Conservation (phyloP, 805 yeast genomes). For the Yarrowia phangngaensis region DNA sequence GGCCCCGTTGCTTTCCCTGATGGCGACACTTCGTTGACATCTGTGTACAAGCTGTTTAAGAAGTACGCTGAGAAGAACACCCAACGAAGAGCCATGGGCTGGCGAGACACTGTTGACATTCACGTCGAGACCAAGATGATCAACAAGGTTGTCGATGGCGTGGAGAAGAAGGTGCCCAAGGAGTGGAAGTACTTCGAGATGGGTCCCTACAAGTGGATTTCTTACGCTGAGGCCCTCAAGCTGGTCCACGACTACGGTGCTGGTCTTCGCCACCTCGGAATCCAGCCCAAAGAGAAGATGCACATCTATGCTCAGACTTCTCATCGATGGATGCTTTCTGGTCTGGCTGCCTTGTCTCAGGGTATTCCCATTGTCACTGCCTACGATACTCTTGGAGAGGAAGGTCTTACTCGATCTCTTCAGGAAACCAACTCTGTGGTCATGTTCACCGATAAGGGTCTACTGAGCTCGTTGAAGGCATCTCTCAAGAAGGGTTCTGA, state of each 20-base stretch:
- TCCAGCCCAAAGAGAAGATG: slow-evolving; percentile 60
- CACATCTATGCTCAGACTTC: slow-evolving; percentile 89
- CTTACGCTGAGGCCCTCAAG: slow-evolving; percentile 54
- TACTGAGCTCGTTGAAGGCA: slow-evolving; percentile 60
- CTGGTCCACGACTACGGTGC: slow-evolving; percentile 57
- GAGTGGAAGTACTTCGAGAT: slow-evolving; percentile 84
- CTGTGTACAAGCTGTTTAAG: slow-evolving; percentile 63
- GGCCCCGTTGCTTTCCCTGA: slow-evolving; percentile 55
- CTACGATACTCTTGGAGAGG: slow-evolving; percentile 89
- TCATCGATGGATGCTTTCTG: slow-evolving; percentile 85
- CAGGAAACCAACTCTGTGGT: slow-evolving; percentile 75
- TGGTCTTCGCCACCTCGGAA: slow-evolving; percentile 72
- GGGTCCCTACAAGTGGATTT: slow-evolving; percentile 63
- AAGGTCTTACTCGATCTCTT: slow-evolving; percentile 74
- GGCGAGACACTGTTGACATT: slow-evolving; percentile 70
- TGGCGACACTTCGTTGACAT: slow-evolving; percentile 54
- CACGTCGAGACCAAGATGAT: slow-evolving; percentile 74
- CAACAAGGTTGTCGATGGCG: slow-evolving; percentile 74
- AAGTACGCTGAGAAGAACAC: slow-evolving; percentile 61
- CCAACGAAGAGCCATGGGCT: slow-evolving; percentile 58
- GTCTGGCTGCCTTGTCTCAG: slow-evolving; percentile 72
- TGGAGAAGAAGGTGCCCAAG: slow-evolving; percentile 66
- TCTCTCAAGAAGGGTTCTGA: slow-evolving; percentile 63
- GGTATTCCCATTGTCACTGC: slow-evolving; percentile 88
- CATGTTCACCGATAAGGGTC: slow-evolving; percentile 76